These are phyloP conservation scores for Triticum dicoccoides DNA, from an alignment of 176 grass and related monocot genomes.

Conservation along the genomic window DNA sequence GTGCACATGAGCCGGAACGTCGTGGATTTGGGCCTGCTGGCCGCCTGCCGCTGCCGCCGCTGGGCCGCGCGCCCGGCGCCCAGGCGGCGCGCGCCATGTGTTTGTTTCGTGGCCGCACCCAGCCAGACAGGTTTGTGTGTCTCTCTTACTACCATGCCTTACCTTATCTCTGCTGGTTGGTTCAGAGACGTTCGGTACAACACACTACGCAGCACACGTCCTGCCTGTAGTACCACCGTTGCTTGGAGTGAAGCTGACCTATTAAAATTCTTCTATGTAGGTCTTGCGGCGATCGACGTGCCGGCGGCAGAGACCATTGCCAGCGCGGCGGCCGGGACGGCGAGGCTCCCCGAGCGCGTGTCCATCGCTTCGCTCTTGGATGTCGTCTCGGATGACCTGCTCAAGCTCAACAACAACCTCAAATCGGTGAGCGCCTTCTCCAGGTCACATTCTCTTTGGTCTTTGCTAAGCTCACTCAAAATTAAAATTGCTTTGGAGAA, in stretches of 20 bases:
- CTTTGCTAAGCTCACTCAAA: background rate
- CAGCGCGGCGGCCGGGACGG: background rate
- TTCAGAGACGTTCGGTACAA: background rate
- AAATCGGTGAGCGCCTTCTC: conserved; percentile 69
- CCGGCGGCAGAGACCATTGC: background rate
- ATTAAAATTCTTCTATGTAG: background rate
- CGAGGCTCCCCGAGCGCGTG: conserved; percentile 23
- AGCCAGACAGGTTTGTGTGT: conserved; percentile 46
- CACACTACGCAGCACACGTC: background rate
- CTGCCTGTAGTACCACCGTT: background rate
- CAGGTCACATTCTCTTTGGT: conserved; percentile 2
- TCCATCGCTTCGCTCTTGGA: conserved; percentile 70
- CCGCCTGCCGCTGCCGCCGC: conserved; percentile 28
- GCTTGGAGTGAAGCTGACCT: background rate
- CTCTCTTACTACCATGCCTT: background rate
- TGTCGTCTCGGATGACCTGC: conserved; percentile 71
- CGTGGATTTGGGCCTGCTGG: conserved; percentile 29
- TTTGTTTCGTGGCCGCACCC: conserved; percentile 64
- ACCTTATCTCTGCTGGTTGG: background rate
- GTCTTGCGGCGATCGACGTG: conserved; percentile 43
- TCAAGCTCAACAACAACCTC: conserved; percentile 82
- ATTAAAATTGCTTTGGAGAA: background rate
- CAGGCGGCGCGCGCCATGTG: conserved; percentile 55
- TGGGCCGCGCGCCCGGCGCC: conserved; percentile 1
- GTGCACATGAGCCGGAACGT: conserved; percentile 50